Evolutionary conservation across 129 eudicot genomes (phyloP).

Genomic region (Ambrosia artemisiifolia): DNA sequence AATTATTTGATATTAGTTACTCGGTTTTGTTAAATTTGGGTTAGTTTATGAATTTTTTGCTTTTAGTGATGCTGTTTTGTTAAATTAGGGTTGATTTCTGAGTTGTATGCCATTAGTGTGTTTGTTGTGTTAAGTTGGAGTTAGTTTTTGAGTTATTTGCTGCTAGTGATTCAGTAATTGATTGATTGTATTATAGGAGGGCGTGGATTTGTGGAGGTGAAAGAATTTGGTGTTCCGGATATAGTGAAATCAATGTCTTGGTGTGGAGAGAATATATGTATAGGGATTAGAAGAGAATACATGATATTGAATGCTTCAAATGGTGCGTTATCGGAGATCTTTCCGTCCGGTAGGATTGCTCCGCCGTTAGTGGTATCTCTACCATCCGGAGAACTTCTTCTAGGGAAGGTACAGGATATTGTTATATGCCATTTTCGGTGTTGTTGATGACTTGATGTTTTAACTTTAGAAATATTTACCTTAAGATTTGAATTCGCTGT

Average conservation of each 20-base stretch:
- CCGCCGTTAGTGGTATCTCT: slow-evolving; percentile 93
- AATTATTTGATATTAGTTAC: too few relatives aligned
- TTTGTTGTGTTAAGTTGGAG: too few relatives aligned
- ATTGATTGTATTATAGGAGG: slow-evolving; percentile 55
- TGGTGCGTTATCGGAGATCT: slow-evolving; percentile 86
- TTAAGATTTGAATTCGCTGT: slow-evolving; percentile 16
- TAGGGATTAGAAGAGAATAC: slow-evolving; percentile 89
- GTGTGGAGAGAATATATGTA: slow-evolving; percentile 98
- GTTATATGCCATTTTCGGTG: too few relatives aligned
- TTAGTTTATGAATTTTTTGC: too few relatives aligned
- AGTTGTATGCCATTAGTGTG: not conserved
- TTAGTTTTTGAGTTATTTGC: too few relatives aligned
- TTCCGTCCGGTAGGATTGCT: slow-evolving; percentile 94
- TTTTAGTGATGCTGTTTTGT: too few relatives aligned
- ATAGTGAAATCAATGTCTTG: slow-evolving; percentile 91
- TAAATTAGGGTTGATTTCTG: not conserved
- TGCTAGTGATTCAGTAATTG: not conserved
- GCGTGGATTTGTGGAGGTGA: slow-evolving; percentile 95
- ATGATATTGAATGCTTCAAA: slow-evolving; percentile 70
- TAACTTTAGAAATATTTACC: not conserved
- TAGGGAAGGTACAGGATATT: slow-evolving; percentile 71
- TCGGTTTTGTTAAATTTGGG: too few relatives aligned
- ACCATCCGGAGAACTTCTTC: slow-evolving; percentile 94
- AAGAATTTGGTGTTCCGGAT: slow-evolving; percentile 92
- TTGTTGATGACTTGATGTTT: not conserved